These are phyloP conservation scores for Blepharisma undulans DNA, from an alignment of 169 alveolate genomes.

Conservation along the genomic window DNA sequence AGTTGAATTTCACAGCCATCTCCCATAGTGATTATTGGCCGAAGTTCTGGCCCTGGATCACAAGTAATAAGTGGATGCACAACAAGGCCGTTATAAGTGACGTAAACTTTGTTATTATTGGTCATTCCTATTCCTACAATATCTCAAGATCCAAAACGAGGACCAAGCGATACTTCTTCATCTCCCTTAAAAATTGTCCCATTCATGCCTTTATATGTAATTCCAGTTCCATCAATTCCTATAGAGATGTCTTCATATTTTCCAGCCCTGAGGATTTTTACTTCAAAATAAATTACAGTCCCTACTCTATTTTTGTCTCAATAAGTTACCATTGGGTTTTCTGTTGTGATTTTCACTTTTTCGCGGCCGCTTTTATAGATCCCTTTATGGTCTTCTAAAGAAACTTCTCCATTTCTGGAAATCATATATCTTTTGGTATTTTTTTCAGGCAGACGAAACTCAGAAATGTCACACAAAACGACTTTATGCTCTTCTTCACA, in stretches of 20 bases:
- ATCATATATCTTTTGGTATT: background rate
- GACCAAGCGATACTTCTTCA: background rate
- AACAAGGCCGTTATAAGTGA: conserved; percentile 27
- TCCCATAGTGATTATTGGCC: background rate
- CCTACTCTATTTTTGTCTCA: background rate
- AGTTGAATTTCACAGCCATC: background rate
- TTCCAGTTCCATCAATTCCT: conserved; percentile 21
- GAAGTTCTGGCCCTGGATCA: background rate
- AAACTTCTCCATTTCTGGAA: background rate
- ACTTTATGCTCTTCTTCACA: background rate
- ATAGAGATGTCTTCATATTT: background rate
- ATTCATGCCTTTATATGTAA: background rate
- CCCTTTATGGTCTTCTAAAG: background rate
- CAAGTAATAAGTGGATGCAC: background rate
- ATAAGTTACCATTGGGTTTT: background rate
- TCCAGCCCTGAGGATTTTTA: conserved; percentile 3
- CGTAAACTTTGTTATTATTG: background rate
- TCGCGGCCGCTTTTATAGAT: background rate
- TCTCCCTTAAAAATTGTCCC: background rate
- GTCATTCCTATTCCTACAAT: conserved; percentile 22
- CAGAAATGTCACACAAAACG: background rate
- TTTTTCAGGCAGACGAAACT: background rate
- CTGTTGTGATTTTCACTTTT: background rate
- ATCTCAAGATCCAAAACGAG: conserved; percentile 27
- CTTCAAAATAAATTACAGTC: background rate